Percentiles rank a stretch among this genome's conserved stretches.
Evolutionary conservation across 108 stramenopile species (phyloP).

Genomic region (Cyclotella atomus): DNA sequence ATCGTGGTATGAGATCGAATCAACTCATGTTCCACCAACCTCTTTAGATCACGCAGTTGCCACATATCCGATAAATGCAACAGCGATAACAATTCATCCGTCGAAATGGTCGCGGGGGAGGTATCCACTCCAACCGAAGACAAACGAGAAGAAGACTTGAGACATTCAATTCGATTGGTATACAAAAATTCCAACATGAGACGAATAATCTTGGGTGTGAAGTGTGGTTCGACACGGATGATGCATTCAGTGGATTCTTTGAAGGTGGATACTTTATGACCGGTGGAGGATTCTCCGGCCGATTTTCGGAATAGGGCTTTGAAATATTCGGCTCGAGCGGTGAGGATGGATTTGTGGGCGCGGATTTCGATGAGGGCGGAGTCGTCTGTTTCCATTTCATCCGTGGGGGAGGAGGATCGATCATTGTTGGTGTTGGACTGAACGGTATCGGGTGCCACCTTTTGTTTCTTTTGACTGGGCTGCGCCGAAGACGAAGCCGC

Average conservation of each 20-base stretch:
- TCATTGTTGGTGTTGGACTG: neutral
- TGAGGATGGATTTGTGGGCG: slow-evolving; percentile 96
- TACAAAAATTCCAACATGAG: slow-evolving; percentile 94
- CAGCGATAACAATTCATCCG: slow-evolving; percentile 79
- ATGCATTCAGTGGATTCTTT: slow-evolving; percentile 73
- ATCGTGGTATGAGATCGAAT: slow-evolving; percentile 83
- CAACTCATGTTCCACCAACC: slow-evolving; percentile 86
- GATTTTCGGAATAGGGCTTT: slow-evolving; percentile 93
- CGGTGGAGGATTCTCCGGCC: slow-evolving; percentile 35
- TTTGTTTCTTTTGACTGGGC: slow-evolving; percentile 15
- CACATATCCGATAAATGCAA: slow-evolving; percentile 87
- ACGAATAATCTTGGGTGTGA: slow-evolving; percentile 79
- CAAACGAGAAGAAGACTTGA: slow-evolving; percentile 36
- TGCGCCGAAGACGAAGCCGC: too few relatives aligned
- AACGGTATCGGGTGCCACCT: slow-evolving; percentile 40
- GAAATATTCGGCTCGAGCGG: slow-evolving; percentile 97
- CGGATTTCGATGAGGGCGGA: slow-evolving; percentile 66
- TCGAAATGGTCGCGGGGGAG: slow-evolving; percentile 45
- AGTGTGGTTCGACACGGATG: slow-evolving; percentile 79
- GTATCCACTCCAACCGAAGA: slow-evolving; percentile 1
- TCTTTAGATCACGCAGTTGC: slow-evolving; percentile 88
- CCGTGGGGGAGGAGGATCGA: neutral
- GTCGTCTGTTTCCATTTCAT: neutral
- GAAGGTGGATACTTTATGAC: slow-evolving; percentile 57
- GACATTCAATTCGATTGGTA: slow-evolving; percentile 87